These are phyloP conservation scores for Monosporozyma unispora DNA, from an alignment of 805 yeast genomes.

Conservation along the genomic window DNA sequence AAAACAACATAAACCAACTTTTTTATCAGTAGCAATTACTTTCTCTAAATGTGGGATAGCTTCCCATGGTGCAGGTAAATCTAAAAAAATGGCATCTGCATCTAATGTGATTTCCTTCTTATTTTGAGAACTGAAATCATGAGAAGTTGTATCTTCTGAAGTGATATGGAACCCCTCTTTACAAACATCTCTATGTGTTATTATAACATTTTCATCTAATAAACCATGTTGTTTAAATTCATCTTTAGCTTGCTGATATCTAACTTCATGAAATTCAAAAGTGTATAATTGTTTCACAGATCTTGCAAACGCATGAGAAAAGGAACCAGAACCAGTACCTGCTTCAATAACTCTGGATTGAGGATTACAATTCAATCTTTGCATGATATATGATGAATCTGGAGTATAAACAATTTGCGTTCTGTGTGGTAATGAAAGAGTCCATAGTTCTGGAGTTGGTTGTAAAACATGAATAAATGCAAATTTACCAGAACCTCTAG, in stretches of 20 bases:
- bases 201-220: constrained; percentile 39
- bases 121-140: constrained; percentile 20
- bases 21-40: constrained; percentile 46
- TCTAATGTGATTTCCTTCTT: constrained; percentile 28
- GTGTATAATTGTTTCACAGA: constrained; percentile 74
- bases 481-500: constrained; percentile 43
- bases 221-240: constrained; percentile 75
- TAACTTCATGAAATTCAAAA: constrained; percentile 82
- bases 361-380: constrained; percentile 63
- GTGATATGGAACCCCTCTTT: constrained; percentile 64
- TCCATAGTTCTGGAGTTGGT: constrained; percentile 95
- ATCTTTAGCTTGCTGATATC: constrained; percentile 66
- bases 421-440: constrained; percentile 89
- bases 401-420: constrained; percentile 97
- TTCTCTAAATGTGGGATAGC: constrained; percentile 69
- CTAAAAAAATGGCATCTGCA: constrained; percentile 76
- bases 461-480: constrained; percentile 83
- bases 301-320: constrained; percentile 86
- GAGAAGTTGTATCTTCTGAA: constrained; percentile 20
- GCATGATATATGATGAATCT: constrained; percentile 85
- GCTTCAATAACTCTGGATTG: constrained; percentile 86
- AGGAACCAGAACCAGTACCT: constrained; percentile 96
- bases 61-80: constrained; percentile 94
- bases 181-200: constrained; percentile 91
- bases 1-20: constrained; percentile 81